These are phyloP conservation scores for Cryphonectria carpinicola DNA, from an alignment of 2,329 filamentous ascomycete genomes.

Conservation along the genomic window DNA sequence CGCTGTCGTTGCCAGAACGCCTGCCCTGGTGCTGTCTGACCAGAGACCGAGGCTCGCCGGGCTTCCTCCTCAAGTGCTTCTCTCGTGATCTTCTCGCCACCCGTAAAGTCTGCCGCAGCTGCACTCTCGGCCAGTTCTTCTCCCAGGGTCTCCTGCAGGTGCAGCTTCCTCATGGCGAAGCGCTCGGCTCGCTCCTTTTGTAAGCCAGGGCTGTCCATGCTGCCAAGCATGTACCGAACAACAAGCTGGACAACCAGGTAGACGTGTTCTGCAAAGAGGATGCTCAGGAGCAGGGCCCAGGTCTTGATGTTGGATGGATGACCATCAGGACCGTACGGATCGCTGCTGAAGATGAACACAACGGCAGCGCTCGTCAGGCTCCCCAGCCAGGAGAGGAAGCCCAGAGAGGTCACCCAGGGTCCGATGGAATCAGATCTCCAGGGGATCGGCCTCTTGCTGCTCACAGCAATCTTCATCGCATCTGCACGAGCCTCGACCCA, in stretches of 20 bases:
- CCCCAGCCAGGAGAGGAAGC: constrained; percentile 92
- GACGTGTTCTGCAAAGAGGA: constrained; percentile 86
- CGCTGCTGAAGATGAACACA: constrained; percentile 83
- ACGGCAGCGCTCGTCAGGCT: constrained; percentile 85
- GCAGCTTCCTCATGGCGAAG: constrained; percentile 77
- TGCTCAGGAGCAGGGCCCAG: constrained; percentile 79
- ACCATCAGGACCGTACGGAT: constrained; percentile 67
- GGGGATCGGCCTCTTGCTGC: constrained; percentile 86
- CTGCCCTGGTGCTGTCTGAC: constrained; percentile 57
- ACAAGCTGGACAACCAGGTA: constrained; percentile 79
- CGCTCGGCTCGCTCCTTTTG: constrained; percentile 84
- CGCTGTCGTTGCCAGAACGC: constrained; percentile 66
- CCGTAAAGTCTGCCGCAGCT: constrained; percentile 50
- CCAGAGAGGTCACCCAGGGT: constrained; percentile 83
- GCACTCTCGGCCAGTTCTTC: constrained; percentile 56
- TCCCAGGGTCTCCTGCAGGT: constrained; percentile 74
- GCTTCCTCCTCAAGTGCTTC: constrained; percentile 68
- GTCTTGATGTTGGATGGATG: constrained; percentile 71
- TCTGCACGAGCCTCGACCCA: constrained; percentile 95
- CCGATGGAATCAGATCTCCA: constrained; percentile 93
- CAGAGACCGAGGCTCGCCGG: constrained; percentile 52
- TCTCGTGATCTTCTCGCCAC: constrained; percentile 66
- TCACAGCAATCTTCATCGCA: constrained; percentile 89
- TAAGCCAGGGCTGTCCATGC: constrained; percentile 82
- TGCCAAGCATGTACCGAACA: constrained; percentile 74